Evolutionary conservation across 2,329 filamentous ascomycete genomes (phyloP).

Genomic region (Colletotrichum liaoningense): DNA sequence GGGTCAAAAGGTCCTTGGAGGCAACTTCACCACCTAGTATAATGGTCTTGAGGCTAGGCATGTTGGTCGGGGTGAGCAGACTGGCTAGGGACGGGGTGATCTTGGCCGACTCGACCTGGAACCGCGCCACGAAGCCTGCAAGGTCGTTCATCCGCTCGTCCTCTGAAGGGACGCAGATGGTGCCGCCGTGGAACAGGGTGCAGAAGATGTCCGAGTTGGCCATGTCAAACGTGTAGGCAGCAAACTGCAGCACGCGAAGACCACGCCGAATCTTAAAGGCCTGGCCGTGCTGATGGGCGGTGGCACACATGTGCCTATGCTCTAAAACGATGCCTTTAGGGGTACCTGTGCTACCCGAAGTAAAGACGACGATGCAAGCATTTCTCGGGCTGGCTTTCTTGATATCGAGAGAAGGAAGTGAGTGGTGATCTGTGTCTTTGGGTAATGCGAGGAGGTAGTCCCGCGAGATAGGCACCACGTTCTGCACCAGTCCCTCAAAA

Average conservation of each 20-base stretch:
- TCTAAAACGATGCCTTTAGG: slow-evolving; percentile 37
- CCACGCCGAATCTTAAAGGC: slow-evolving; percentile 11
- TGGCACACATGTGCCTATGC: slow-evolving; percentile 24
- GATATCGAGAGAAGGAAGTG: not conserved
- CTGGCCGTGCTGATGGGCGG: not conserved
- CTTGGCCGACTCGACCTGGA: slow-evolving; percentile 6
- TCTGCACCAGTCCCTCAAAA: not conserved
- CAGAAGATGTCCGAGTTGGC: slow-evolving; percentile 27
- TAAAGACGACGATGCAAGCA: slow-evolving; percentile 32
- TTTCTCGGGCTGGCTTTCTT: no score
- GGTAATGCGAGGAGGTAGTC: not conserved
- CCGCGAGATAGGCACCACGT: not conserved
- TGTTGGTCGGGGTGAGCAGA: slow-evolving; percentile 23
- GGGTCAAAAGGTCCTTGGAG: no score
- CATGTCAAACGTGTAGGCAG: slow-evolving; percentile 37
- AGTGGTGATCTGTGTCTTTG: not conserved
- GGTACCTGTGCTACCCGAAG: slow-evolving; percentile 7
- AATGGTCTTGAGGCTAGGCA: slow-evolving; percentile 7
- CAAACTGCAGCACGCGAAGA: slow-evolving; percentile 36
- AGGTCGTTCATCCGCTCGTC: slow-evolving; percentile 24
- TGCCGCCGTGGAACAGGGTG: slow-evolving; percentile 31
- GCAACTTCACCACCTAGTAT: not conserved
- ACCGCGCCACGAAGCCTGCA: slow-evolving; percentile 21
- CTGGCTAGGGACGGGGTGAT: slow-evolving; percentile 34
- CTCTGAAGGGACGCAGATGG: slow-evolving; percentile 36